Conservation (phyloP, 805 yeast genomes). For the Scheffersomyces ergatensis region DNA sequence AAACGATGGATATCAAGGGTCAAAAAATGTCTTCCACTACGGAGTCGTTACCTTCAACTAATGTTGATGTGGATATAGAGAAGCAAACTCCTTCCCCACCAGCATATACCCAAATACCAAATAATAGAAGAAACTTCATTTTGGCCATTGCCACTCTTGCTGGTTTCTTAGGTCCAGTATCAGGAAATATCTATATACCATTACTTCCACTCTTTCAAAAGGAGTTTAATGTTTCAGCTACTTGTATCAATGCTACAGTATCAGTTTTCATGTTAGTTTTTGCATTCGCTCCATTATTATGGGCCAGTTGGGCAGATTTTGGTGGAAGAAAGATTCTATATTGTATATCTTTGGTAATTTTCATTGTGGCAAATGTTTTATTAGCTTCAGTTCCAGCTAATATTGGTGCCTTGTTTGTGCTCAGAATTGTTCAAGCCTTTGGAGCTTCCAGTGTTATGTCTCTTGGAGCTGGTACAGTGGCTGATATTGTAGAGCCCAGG, state of each 20-base stretch:
- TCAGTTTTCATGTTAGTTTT: constrained; percentile 57
- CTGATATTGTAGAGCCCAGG: constrained; percentile 29
- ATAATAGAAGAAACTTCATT: constrained; percentile 27
- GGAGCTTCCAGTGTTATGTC: constrained; percentile 37
- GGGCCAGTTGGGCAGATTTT: constrained; percentile 56
- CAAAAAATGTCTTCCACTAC: too few species aligned
- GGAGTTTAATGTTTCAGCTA: constrained; percentile 37
- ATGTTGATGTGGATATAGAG: background rate
- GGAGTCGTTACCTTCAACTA: too few species aligned
- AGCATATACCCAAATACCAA: constrained; percentile 30
- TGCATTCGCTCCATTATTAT: constrained; percentile 53
- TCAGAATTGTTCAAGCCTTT: constrained; percentile 34
- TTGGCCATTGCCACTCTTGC: constrained; percentile 43
- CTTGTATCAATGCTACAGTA: constrained; percentile 53
- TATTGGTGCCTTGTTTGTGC: constrained; percentile 24
- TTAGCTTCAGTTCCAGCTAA: constrained; percentile 29
- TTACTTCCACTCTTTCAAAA: constrained; percentile 44
- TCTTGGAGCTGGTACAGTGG: constrained; percentile 36
- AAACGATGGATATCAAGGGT: too few species aligned
- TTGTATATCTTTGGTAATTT: constrained; percentile 22
- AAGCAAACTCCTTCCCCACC: background rate
- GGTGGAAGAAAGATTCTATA: constrained; percentile 43
- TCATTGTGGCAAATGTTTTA: constrained; percentile 24
- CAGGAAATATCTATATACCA: constrained; percentile 59
- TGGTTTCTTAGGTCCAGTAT: constrained; percentile 55